Conservation (phyloP, 2,329 filamentous ascomycete genomes). For the Penicillium frequentans region DNA sequence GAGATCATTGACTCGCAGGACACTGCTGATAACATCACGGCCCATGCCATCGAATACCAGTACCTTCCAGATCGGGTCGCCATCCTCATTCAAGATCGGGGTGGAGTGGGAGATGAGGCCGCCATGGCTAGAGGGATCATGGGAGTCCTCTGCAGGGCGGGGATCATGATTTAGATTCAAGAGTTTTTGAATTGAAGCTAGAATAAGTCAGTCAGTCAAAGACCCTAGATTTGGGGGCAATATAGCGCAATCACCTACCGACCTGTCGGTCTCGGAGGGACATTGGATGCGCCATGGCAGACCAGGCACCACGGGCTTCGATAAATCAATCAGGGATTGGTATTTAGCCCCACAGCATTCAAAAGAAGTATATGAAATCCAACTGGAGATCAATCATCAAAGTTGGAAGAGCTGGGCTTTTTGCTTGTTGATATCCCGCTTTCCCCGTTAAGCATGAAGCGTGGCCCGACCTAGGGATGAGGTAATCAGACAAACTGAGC, state of each 20-base stretch:
- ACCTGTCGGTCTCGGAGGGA: slow-evolving; percentile 72
- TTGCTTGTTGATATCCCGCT: slow-evolving; percentile 1
- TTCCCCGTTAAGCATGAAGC: slow-evolving; percentile 1
- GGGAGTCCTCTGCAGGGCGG: slow-evolving; percentile 54
- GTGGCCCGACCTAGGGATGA: not conserved
- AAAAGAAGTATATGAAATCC: not conserved
- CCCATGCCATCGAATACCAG: slow-evolving; percentile 91
- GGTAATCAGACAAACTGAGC: slow-evolving; percentile 1
- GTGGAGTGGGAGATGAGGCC: slow-evolving; percentile 65
- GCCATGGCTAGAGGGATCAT: slow-evolving; percentile 62
- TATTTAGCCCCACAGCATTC: not conserved
- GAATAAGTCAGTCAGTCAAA: slow-evolving; percentile 8
- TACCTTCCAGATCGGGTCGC: slow-evolving; percentile 96
- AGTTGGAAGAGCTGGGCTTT: not conserved
- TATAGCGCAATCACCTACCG: slow-evolving; percentile 50
- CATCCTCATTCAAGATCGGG: slow-evolving; percentile 81
- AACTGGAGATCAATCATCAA: not conserved
- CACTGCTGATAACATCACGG: slow-evolving; percentile 94
- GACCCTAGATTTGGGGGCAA: not conserved
- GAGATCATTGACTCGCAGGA: slow-evolving; percentile 89
- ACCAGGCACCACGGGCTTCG: slow-evolving; percentile 13
- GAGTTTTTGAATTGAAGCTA: slow-evolving; percentile 91
- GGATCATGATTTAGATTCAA: slow-evolving; percentile 84
- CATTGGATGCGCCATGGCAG: slow-evolving; percentile 56
- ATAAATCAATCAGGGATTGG: slow-evolving; percentile 3